These are phyloP conservation scores for Saturnispora quitensis DNA, from an alignment of 805 yeast species.

Conservation along the genomic window DNA sequence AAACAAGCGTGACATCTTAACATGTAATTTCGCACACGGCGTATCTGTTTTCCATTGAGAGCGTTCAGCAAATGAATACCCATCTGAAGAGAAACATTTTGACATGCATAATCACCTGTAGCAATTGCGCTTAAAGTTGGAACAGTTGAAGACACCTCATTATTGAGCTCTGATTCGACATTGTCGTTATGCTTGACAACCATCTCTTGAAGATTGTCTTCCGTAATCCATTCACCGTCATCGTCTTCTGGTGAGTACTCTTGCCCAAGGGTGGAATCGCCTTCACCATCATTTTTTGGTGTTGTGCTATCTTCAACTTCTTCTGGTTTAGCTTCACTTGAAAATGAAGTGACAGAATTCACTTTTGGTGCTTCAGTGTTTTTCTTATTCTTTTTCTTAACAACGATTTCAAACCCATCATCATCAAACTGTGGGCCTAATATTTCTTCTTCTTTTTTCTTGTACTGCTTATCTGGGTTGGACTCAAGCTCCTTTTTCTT, in stretches of 20 bases:
- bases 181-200: conserved; percentile 55
- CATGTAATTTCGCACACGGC: conserved; percentile 84
- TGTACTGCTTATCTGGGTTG: conserved; percentile 6
- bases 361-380: conserved; percentile 2
- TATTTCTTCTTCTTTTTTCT: conserved; percentile 16
- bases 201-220: conserved; percentile 68
- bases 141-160: conserved; percentile 19
- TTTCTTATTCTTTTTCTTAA: conserved; percentile 8
- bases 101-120: conserved; percentile 96
- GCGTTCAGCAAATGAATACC: conserved; percentile 82
- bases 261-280: conserved; percentile 6
- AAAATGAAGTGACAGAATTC: background rate
- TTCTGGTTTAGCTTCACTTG: background rate
- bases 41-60: conserved; percentile 75
- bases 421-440: conserved; percentile 10
- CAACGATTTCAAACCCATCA: conserved; percentile 15
- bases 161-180: conserved; percentile 38
- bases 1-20: conserved; percentile 97
- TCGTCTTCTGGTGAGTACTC: conserved; percentile 68
- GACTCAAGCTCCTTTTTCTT: conserved; percentile 6
- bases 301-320: background rate
- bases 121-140: conserved; percentile 74
- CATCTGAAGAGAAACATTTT: conserved; percentile 86
- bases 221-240: conserved; percentile 86
- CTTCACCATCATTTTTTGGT: background rate